Percentiles rank a stretch among this genome's conserved stretches.
These are phyloP conservation scores for Fusarium dlaminii DNA, from an alignment of 2,329 filamentous ascomycete genomes.

Conservation along the genomic window DNA sequence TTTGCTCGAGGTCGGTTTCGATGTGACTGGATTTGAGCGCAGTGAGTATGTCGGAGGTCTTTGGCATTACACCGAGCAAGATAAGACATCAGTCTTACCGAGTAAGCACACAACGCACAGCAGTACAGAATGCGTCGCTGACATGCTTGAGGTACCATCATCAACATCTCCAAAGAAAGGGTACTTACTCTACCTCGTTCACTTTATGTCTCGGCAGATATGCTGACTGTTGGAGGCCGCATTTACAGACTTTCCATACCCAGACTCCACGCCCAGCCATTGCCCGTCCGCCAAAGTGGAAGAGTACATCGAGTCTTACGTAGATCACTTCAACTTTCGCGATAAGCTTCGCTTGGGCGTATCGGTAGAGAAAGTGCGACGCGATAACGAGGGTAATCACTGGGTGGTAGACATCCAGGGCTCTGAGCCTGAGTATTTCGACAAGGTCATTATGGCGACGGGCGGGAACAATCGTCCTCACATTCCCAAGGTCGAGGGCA, in stretches of 20 bases:
- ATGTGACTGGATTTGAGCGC: conserved; percentile 55
- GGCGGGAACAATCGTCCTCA: conserved; percentile 48
- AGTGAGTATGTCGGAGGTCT: conserved; percentile 53
- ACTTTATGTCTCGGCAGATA: fast-evolving
- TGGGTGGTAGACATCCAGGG: conserved; percentile 46
- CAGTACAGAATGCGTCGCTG: background rate
- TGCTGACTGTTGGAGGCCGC: conserved; percentile 39
- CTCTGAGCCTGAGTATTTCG: conserved; percentile 40
- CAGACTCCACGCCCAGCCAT: conserved; percentile 39
- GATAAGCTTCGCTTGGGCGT: conserved; percentile 41
- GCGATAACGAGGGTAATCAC: conserved; percentile 24
- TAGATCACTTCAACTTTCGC: conserved; percentile 45
- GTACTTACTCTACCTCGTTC: conserved; percentile 1
- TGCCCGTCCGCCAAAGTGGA: conserved; percentile 41
- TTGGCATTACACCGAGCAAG: conserved; percentile 54
- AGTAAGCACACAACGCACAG: conserved; percentile 30
- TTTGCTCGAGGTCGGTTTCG: conserved; percentile 54
- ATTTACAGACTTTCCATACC: conserved; percentile 50
- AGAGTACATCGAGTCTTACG: conserved; percentile 48
- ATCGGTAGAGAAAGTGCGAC: conserved; percentile 27
- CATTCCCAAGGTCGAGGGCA: conserved; percentile 48
- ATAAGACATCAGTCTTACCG: conserved; percentile 50
- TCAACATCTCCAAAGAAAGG: conserved; percentile 47
- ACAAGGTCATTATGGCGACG: conserved; percentile 51
- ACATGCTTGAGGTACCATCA: conserved; percentile 38